Conservation (phyloP, 1,284 basidiomycete species). For the Porodaedalea pini region DNA sequence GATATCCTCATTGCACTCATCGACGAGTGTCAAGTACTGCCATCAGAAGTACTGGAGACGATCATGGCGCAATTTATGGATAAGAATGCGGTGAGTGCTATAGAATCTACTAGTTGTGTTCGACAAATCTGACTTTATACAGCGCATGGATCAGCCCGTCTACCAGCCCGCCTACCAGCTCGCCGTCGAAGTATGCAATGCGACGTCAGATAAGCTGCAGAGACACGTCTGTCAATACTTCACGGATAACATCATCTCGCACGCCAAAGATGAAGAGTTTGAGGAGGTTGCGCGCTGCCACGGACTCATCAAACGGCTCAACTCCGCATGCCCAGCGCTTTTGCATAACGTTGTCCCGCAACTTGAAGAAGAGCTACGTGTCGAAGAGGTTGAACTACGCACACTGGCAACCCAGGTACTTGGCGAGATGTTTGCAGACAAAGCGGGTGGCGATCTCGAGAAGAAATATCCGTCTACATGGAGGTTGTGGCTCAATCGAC, state of each 20-base stretch:
- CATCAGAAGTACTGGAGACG: slow-evolving; percentile 74
- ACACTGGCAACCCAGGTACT: slow-evolving; percentile 79
- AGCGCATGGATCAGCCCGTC: slow-evolving; percentile 74
- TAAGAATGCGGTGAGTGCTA: slow-evolving; percentile 37
- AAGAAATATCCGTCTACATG: slow-evolving; percentile 83
- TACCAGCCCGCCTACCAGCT: slow-evolving; percentile 79
- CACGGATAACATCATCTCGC: slow-evolving; percentile 77
- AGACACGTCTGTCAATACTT: slow-evolving; percentile 90
- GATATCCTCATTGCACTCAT: slow-evolving; percentile 89
- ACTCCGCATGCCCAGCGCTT: slow-evolving; percentile 76
- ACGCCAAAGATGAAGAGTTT: slow-evolving; percentile 54
- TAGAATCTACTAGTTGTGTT: neutral
- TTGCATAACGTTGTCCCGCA: slow-evolving; percentile 90
- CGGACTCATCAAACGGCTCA: slow-evolving; percentile 81
- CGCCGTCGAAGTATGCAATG: slow-evolving; percentile 86
- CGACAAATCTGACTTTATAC: slow-evolving; percentile 14
- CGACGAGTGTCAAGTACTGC: slow-evolving; percentile 78
- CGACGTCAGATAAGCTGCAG: slow-evolving; percentile 82
- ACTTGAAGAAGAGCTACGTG: slow-evolving; percentile 86
- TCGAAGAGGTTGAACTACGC: slow-evolving; percentile 73
- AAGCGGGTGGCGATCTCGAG: slow-evolving; percentile 69
- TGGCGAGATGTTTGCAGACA: slow-evolving; percentile 87
- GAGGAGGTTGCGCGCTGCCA: slow-evolving; percentile 75
- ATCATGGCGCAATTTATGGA: slow-evolving; percentile 86
- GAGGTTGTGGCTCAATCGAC: slow-evolving; percentile 79